Conservation (phyloP, 371 early-diverging fungal genomes). For the Entomophthora muscae region DNA sequence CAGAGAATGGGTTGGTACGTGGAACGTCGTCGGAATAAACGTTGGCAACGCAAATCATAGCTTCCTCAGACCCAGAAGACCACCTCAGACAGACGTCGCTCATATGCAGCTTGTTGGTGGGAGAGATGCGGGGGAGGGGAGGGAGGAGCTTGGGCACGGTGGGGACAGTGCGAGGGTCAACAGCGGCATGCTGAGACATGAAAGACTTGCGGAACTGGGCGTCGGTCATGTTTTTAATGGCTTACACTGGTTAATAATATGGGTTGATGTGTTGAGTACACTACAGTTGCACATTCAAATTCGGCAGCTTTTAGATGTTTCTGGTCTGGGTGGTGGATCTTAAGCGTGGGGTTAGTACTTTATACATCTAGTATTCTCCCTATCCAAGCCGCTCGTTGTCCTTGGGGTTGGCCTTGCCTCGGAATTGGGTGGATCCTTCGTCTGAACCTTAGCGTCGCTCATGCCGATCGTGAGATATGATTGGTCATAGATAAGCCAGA, state of each 20-base stretch:
- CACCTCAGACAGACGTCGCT: slow-evolving; percentile 4
- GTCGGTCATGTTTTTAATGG: background rate
- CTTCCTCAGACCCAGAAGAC: background rate
- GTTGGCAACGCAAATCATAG: background rate
- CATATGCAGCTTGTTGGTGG: background rate
- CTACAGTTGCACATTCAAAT: background rate
- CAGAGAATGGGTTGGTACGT: slow-evolving; percentile 2
- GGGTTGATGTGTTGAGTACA: background rate
- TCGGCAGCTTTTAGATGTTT: no score
- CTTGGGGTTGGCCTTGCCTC: no score
- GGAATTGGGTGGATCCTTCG: no score
- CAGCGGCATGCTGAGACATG: background rate
- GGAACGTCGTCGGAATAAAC: background rate
- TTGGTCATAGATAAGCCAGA: no score
- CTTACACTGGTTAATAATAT: background rate
- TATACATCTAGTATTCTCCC: no score
- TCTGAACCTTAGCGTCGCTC: no score
- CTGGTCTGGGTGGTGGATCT: no score
- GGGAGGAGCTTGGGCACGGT: slow-evolving; percentile 4
- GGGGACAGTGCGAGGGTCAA: background rate
- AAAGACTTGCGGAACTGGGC: background rate
- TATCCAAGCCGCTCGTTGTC: no score
- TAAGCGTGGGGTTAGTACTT: no score
- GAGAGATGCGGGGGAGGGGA: slow-evolving; percentile 6
- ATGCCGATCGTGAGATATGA: no score